Percentiles rank a stretch among this genome's conserved stretches.
Conservation (phyloP, 2,329 filamentous ascomycete species). For the Zopfia rhizophila region DNA sequence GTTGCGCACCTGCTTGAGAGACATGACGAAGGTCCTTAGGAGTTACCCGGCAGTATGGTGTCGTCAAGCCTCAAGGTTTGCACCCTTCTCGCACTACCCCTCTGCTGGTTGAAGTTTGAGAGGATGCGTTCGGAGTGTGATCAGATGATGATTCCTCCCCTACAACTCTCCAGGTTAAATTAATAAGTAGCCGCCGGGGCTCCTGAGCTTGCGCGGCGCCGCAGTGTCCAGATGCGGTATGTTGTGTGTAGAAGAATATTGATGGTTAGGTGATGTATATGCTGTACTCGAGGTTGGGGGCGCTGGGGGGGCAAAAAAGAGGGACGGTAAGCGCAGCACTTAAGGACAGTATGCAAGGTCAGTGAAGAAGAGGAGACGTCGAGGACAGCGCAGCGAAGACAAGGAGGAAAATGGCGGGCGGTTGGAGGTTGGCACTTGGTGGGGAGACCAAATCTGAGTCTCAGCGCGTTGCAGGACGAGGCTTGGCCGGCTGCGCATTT, state of each 20-base stretch:
- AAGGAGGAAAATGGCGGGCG: constrained; percentile 48
- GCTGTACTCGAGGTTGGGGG: constrained; percentile 18
- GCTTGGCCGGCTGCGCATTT: constrained; percentile 42
- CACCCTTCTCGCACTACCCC: constrained; percentile 37
- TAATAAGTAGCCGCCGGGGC: constrained; percentile 43
- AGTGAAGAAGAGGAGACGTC: constrained; percentile 35
- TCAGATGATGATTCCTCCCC: constrained; percentile 16
- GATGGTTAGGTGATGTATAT: constrained; percentile 24
- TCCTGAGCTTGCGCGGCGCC: constrained; percentile 25
- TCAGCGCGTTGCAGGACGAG: constrained; percentile 46
- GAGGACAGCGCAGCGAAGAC: constrained; percentile 39
- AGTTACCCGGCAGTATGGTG: constrained; percentile 54
- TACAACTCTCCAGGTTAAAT: constrained; percentile 25
- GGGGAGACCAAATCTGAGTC: constrained; percentile 51
- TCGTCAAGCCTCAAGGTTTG: constrained; percentile 48
- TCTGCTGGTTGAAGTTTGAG: constrained; percentile 31
- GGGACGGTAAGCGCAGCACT: constrained; percentile 29
- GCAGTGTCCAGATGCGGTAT: constrained; percentile 24
- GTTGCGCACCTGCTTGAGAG: constrained; percentile 58
- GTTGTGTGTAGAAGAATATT: constrained; percentile 23
- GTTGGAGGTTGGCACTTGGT: constrained; percentile 48
- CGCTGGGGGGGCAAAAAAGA: constrained; percentile 22
- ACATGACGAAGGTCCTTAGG: constrained; percentile 55
- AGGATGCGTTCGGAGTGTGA: constrained; percentile 34
- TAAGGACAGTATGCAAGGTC: constrained; percentile 30